Percentiles rank a stretch among this genome's conserved stretches.
phyloP scores from a whole-genome alignment of 73 alveolate species.

The Tetrahymena malaccensis region DNA sequence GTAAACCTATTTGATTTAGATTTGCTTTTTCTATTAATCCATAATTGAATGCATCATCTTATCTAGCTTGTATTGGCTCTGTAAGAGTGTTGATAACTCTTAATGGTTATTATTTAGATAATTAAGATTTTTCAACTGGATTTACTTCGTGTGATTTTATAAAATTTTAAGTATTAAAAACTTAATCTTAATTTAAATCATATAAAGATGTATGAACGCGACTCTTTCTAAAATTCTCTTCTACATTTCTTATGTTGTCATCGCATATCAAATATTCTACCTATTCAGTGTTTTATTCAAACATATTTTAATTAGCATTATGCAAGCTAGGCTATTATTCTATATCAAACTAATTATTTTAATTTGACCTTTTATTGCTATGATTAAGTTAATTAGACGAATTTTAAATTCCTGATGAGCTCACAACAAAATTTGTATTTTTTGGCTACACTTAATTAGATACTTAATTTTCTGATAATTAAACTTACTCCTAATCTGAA shows the following conservation, averaged over 20 bases:
- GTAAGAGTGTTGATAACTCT: neutral
- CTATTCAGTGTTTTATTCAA: neutral
- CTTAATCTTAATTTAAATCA: neutral
- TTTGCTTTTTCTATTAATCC: neutral
- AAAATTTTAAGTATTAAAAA: neutral
- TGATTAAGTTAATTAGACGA: neutral
- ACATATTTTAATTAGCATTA: neutral
- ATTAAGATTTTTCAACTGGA: neutral
- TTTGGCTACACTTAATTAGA: neutral
- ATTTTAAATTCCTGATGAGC: neutral
- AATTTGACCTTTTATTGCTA: neutral
- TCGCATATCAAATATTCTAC: neutral
- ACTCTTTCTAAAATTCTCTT: neutral
- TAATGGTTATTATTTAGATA: neutral
- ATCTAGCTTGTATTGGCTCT: neutral
- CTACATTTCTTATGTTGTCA: neutral
- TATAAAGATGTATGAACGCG: neutral
- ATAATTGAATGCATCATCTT: neutral
- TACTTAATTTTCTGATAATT: neutral
- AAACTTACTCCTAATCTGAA: neutral
- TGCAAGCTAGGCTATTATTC: neutral
- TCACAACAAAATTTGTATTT: too few species aligned
- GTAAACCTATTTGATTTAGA: neutral
- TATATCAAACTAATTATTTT: too few species aligned
- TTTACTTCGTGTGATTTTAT: neutral